Conservation (phyloP, 306 rosid species). For the Castanea crenata region DNA sequence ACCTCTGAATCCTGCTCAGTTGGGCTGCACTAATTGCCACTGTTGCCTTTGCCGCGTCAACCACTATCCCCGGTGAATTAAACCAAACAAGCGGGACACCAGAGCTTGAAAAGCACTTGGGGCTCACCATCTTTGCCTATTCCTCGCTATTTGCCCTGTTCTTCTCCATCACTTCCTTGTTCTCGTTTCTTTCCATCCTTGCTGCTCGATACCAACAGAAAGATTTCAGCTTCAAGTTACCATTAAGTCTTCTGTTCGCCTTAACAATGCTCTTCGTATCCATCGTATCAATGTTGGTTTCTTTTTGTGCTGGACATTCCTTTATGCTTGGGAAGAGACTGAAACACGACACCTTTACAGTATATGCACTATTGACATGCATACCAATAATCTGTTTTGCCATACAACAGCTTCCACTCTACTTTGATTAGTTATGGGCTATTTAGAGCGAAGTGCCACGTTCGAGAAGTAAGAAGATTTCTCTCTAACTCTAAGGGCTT, state of each 20-base stretch:
- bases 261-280: constrained; percentile 10
- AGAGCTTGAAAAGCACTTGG: constrained; percentile 1
- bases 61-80: constrained; percentile 33
- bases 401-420: constrained; percentile 1
- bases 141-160: constrained; percentile 32
- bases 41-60: constrained; percentile 37
- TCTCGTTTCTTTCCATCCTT: constrained; percentile 9
- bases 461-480: background rate
- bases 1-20: constrained; percentile 53
- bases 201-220: constrained; percentile 1
- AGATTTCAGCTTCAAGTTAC: background rate
- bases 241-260: constrained; percentile 4
- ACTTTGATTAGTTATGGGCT: background rate
- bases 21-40: constrained; percentile 56
- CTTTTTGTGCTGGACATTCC: constrained; percentile 14
- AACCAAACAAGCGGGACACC: constrained; percentile 1
- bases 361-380: background rate
- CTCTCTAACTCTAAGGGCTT: too few species aligned
- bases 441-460: background rate
- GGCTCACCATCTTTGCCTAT: constrained; percentile 24
- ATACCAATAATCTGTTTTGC: background rate
- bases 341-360: background rate
- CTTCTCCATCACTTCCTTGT: constrained; percentile 26
- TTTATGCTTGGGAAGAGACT: background rate
- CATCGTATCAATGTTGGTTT: background rate